phyloP scores from a whole-genome alignment of 2,329 filamentous ascomycete species.

The Colletotrichum liaoningense region DNA sequence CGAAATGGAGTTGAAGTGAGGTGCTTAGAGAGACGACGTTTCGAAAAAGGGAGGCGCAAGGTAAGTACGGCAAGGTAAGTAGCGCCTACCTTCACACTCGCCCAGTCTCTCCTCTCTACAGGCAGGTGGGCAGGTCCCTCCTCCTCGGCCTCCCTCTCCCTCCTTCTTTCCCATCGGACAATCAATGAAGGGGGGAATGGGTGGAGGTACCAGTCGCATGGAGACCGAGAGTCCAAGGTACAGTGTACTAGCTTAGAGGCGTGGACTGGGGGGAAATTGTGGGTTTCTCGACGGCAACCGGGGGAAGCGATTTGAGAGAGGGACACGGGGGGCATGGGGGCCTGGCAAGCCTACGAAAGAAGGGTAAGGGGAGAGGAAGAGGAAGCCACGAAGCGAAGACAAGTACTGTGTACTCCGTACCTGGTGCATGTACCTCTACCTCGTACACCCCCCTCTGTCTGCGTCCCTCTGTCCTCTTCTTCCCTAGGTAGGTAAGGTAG shows the following conservation, averaged over 20 bases:
- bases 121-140: too few species aligned
- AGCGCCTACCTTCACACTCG: neutral
- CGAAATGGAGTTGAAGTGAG: conserved; percentile 8
- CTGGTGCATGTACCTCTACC: neutral
- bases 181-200: conserved; percentile 22
- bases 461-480: neutral
- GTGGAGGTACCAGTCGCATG: conserved; percentile 16
- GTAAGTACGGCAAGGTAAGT: conserved; percentile 5
- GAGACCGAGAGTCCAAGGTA: neutral
- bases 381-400: conserved; percentile 1
- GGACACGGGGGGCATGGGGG: neutral
- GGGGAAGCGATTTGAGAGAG: conserved; percentile 2
- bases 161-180: neutral
- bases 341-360: neutral
- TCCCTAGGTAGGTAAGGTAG: too few species aligned
- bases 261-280: conserved; percentile 1
- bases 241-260: neutral
- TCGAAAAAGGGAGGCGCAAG: conserved; percentile 29
- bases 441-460: neutral
- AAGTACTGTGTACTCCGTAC: conserved; percentile 7
- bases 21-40: conserved; percentile 15
- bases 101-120: neutral
- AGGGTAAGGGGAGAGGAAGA: neutral
- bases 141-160: neutral
- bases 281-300: conserved; percentile 3